Percentiles rank a stretch among this genome's conserved stretches.
Conservation (phyloP, 169 alveolate genomes). For the Ichthyophthirius multifiliis region DNA sequence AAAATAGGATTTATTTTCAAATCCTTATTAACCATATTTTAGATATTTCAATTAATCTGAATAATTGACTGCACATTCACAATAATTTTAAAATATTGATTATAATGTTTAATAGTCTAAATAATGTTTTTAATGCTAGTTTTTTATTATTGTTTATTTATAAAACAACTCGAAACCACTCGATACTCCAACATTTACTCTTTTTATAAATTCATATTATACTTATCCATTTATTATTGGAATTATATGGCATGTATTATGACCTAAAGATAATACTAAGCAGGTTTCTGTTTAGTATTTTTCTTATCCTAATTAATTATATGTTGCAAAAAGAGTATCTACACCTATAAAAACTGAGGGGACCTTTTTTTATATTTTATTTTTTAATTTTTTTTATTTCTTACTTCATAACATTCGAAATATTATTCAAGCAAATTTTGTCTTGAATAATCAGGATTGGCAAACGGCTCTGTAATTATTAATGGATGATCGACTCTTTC, state of each 20-base stretch:
- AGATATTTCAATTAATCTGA: slow-evolving; percentile 14
- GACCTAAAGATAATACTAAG: slow-evolving; percentile 15
- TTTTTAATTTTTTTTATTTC: background rate
- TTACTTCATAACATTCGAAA: slow-evolving; percentile 40
- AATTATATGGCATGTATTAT: slow-evolving; percentile 18
- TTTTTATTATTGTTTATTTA: slow-evolving; percentile 10
- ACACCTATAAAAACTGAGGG: slow-evolving; percentile 40
- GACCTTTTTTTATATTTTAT: background rate
- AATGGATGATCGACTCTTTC: slow-evolving; percentile 27
- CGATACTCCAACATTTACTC: slow-evolving; percentile 38
- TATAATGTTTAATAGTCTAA: background rate
- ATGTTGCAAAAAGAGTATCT: slow-evolving; percentile 23
- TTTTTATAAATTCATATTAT: slow-evolving; percentile 18
- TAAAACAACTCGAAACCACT: slow-evolving; percentile 23
- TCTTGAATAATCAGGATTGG: slow-evolving; percentile 28
- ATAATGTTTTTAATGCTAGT: slow-evolving; percentile 27
- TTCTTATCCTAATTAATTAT: slow-evolving; percentile 14
- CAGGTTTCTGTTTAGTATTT: slow-evolving; percentile 15
- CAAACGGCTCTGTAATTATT: slow-evolving; percentile 38
- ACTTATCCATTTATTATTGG: slow-evolving; percentile 39
- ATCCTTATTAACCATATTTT: slow-evolving; percentile 1
- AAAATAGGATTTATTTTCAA: slow-evolving; percentile 8
- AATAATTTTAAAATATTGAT: slow-evolving; percentile 7
- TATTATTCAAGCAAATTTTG: slow-evolving; percentile 28
- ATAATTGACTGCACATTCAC: slow-evolving; percentile 21